Conservation (phyloP, 805 yeast species). For the Cyberlindnera maritima region DNA sequence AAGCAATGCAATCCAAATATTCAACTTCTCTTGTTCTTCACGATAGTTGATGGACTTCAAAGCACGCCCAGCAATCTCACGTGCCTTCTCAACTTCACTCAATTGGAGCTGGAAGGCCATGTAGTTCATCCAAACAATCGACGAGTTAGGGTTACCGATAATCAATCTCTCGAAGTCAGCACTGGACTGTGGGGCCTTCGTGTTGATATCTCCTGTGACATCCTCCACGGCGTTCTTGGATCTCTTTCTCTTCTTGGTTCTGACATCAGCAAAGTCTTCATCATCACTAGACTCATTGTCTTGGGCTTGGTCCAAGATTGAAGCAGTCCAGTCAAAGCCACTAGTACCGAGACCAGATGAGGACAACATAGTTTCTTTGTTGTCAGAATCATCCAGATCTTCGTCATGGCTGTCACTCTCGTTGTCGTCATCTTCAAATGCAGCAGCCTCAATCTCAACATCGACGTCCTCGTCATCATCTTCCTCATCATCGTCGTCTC, state of each 20-base stretch:
- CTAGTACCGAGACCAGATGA: constrained; percentile 57
- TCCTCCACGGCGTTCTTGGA: constrained; percentile 55
- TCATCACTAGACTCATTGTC: constrained; percentile 50
- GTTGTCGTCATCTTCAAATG: constrained; percentile 29
- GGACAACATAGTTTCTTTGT: constrained; percentile 24
- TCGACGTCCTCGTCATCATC: constrained; percentile 29
- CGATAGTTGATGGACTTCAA: constrained; percentile 84
- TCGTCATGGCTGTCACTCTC: constrained; percentile 18
- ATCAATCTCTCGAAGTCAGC: constrained; percentile 89
- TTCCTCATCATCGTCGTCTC: constrained; percentile 14
- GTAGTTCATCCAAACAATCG: constrained; percentile 94
- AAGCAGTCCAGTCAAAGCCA: constrained; percentile 96
- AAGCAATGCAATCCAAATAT: constrained; percentile 93
- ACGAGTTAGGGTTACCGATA: constrained; percentile 90
- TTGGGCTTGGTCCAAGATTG: constrained; percentile 77
- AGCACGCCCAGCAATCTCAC: constrained; percentile 92
- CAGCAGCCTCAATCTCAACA: constrained; percentile 28
- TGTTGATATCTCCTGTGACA: constrained; percentile 76
- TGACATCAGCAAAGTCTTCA: constrained; percentile 44
- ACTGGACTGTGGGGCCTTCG: constrained; percentile 88
- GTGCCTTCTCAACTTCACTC: constrained; percentile 91
- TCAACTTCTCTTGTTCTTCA: constrained; percentile 89
- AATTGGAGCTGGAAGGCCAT: constrained; percentile 97
- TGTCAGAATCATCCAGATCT: constrained; percentile 20
- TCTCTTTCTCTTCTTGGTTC: constrained; percentile 45